These are phyloP conservation scores for Coniochaeta sp. DNA, from an alignment of 2,329 filamentous ascomycete genomes.

Conservation along the genomic window DNA sequence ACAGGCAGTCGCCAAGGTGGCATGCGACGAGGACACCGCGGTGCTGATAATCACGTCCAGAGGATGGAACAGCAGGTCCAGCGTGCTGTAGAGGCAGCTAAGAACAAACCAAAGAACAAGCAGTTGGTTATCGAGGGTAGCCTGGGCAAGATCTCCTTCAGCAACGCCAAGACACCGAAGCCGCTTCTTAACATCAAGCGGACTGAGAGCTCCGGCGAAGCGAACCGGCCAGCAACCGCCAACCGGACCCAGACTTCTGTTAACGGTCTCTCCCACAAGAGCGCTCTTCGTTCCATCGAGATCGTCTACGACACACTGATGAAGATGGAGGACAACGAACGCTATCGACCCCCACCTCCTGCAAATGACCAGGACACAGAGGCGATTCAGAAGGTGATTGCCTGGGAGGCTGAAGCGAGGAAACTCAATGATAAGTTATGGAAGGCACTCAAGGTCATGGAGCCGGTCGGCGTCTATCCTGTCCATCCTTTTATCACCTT, in stretches of 20 bases:
- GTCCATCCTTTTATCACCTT: conserved; percentile 94
- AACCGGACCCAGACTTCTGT: conserved; percentile 28
- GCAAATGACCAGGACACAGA: conserved; percentile 59
- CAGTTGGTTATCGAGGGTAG: conserved; percentile 95
- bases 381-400: conserved; percentile 64
- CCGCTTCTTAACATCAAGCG: conserved; percentile 94
- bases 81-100: conserved; percentile 91
- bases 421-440: conserved; percentile 75
- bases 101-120: conserved; percentile 95
- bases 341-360: conserved; percentile 60
- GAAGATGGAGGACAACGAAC: conserved; percentile 89
- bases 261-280: conserved; percentile 68
- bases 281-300: conserved; percentile 79
- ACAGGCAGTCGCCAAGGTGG: conserved; percentile 77
- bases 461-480: conserved; percentile 71
- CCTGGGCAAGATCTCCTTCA: conserved; percentile 96
- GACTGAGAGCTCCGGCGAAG: conserved; percentile 58
- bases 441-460: conserved; percentile 83
- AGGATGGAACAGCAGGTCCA: conserved; percentile 99
- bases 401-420: conserved; percentile 68
- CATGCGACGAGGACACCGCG: conserved; percentile 67
- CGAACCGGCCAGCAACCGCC: conserved; percentile 41
- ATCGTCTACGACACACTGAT: conserved; percentile 81
- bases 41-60: conserved; percentile 94
- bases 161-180: conserved; percentile 95